Evolutionary conservation across 345 rosid species (phyloP), one percentile per base, ranked within the genome.

Genomic region (Citrus sinensis): DNA sequence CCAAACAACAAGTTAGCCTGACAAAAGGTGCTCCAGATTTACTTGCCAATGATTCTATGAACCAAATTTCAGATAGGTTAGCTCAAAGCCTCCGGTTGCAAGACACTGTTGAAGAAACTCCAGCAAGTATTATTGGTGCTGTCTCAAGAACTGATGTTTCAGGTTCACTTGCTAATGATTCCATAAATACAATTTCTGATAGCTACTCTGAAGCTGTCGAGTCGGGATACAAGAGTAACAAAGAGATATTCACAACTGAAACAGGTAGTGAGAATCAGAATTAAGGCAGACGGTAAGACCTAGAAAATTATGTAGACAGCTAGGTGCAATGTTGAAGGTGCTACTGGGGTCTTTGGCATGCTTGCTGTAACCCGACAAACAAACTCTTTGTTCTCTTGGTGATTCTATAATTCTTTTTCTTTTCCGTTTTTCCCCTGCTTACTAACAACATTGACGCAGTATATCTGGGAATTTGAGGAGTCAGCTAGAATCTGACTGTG

Each of bases 21-120:
- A 66, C 73, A n/a, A 69, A 24, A 68, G 82, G 68, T 77, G 78
- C 67, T 42, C 65, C 82, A 29, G 59, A 74, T 71, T 71, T 82
- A 32, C 64, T 64, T 58, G 81, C 75, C 58, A 82, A 80, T 56
- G 84, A 80, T 39, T 80, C 82, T 4, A 73, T 87, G 56, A 87
- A 77, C 66, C 86, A 85, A 60, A 67, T 92, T 64, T 66, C 97
- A 29, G 85, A 78, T 77, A 80, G 71, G 73, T 84, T 92, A 73
- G 78, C 64, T 71, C 80, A 80, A 74, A 69, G 2, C 76, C 84
- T 86, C 17, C 49, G 54, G 37, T 68, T 88, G 74, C 84, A 70
- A 70, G 88, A 84, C 55, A 71, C 60, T 32, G 56, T 22, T 73
- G 75, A 73, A 61, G 84, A 78, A 42, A 42, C 29, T 62, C 61